Percentiles rank a stretch among this genome's conserved stretches.
phyloP scores from a whole-genome alignment of 164 flowering plant genomes.

The Magnolia sinica region DNA sequence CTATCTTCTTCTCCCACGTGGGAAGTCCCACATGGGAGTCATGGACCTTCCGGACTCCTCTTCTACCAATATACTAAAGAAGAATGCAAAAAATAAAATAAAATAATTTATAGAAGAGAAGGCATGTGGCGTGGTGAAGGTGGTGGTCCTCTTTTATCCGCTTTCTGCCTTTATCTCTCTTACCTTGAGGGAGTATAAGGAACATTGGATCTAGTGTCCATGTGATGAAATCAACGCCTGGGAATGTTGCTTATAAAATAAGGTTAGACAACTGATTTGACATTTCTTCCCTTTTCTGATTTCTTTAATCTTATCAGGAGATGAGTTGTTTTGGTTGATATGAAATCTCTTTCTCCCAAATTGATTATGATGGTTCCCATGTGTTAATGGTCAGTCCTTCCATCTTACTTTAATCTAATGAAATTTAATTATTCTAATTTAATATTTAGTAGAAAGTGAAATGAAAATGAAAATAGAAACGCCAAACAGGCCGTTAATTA shows the following conservation, averaged over 20 bases:
- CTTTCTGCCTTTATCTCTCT: not conserved
- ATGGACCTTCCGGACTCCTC: too few species aligned
- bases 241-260: conserved; percentile 10
- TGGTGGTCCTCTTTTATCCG: not conserved
- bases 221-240: conserved; percentile 10
- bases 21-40: not conserved
- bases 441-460: not conserved
- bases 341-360: not conserved
- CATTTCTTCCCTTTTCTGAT: not conserved
- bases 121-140: not conserved
- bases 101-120: not conserved
- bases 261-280: not conserved
- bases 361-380: conserved; percentile 4
- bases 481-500: too few species aligned
- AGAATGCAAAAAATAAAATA: not conserved
- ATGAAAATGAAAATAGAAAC: not conserved
- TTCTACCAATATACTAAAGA: too few species aligned
- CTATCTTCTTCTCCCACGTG: not conserved
- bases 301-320: not conserved
- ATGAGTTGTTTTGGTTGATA: conserved; percentile 1
- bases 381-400: not conserved
- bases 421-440: not conserved
- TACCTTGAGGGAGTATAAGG: not conserved
- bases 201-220: conserved; percentile 11
- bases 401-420: not conserved